These are phyloP conservation scores for Leishmania martiniquensis DNA, from an alignment of 208 protist genomes.

Conservation along the genomic window DNA sequence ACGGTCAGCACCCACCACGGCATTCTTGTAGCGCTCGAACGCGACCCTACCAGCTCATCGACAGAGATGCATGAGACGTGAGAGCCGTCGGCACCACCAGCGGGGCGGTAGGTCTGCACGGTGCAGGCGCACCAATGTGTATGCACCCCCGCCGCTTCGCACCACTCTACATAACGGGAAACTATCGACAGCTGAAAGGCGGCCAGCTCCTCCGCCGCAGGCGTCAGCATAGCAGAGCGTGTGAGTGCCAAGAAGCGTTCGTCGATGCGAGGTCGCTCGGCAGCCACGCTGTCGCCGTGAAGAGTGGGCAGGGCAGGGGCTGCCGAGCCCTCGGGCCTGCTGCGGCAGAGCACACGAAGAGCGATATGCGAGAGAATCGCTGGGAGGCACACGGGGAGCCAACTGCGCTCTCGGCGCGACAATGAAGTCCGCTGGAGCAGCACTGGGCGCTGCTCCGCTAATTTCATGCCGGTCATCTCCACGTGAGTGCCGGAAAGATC, in stretches of 20 bases:
- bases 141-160: constrained; percentile 22
- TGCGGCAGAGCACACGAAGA: constrained; percentile 1
- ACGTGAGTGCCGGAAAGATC: neutral
- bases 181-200: constrained; percentile 20
- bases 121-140: constrained; percentile 23
- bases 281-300: neutral
- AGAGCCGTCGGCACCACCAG: neutral
- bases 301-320: neutral
- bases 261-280: constrained; percentile 4
- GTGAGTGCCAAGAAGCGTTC: constrained; percentile 7
- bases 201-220: constrained; percentile 13
- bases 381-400: constrained; percentile 3
- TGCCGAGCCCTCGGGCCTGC: neutral
- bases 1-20: constrained; percentile 18
- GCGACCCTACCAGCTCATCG: neutral
- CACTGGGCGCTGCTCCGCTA: neutral
- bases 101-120: neutral
- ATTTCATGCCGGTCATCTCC: neutral
- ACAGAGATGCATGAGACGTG: neutral
- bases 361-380: constrained; percentile 11
- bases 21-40: neutral
- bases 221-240: constrained; percentile 1
- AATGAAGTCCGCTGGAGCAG: neutral
- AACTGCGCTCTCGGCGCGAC: neutral
- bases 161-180: constrained; percentile 19